Evolutionary conservation across 192 early-diverging fungal species (phyloP), one percentile per base, ranked within the genome.

Genomic region (Nowakowskiella sp.): DNA sequence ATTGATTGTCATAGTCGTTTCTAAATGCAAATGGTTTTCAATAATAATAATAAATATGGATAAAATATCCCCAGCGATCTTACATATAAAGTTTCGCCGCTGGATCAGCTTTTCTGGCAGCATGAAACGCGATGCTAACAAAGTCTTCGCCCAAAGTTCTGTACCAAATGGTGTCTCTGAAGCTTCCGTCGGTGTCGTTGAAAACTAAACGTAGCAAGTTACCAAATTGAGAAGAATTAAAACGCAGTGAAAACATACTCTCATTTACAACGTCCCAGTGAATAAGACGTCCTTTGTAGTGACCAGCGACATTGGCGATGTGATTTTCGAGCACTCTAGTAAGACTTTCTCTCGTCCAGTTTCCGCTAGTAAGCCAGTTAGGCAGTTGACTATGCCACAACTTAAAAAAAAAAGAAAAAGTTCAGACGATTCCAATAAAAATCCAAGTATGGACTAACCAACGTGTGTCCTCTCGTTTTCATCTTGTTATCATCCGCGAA

Each of bases 1-100:
- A 53, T 5, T 60, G 8, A 26, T 62, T 62, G 53, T 62, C 65
- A 42, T 62, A 62, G 42, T 62, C 67, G 6, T n/a, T n/a, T n/a
- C n/a, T n/a, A n/a, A n/a, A n/a, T n/a, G n/a, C n/a, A n/a, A n/a
- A n/a, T n/a, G n/a, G n/a, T n/a, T n/a, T n/a, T n/a, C n/a, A n/a
- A n/a, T n/a, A n/a, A n/a, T n/a, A n/a, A n/a, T n/a, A n/a, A n/a
- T n/a, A n/a, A n/a, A n/a, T n/a, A n/a, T n/a, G n/a, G n/a, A n/a
- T n/a, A n/a, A n/a, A n/a, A n/a, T n/a, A n/a, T n/a, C n/a, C n/a
- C n/a, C n/a, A n/a, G n/a, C n/a, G n/a, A n/a, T n/a, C n/a, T n/a
- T n/a, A n/a, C n/a, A 67, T 67, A 53, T 31, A 62, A 42, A 62
- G 60, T 53, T 62, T 62, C 0, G 47, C 65, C 22, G 51, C 57